These are phyloP conservation scores for Phyllosticta citriasiana DNA, from an alignment of 2,329 filamentous ascomycete genomes.

Conservation along the genomic window DNA sequence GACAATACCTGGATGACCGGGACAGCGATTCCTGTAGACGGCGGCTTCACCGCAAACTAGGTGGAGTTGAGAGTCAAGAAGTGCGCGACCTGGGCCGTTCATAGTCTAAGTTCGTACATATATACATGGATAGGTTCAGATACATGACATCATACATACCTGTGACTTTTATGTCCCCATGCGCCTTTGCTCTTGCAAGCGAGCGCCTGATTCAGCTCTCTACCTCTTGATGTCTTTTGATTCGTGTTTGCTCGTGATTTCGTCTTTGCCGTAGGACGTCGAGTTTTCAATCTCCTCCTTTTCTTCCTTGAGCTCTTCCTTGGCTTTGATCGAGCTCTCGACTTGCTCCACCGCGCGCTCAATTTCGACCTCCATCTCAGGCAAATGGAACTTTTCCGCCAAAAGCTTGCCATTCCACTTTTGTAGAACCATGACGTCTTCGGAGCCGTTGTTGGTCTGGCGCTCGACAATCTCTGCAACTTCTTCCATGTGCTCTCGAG, in stretches of 20 bases:
- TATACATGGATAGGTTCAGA: background rate
- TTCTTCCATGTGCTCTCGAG: slow-evolving; percentile 26
- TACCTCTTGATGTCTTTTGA: background rate
- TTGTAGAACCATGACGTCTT: slow-evolving; percentile 41
- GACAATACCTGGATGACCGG: slow-evolving; percentile 36
- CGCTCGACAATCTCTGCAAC: slow-evolving; percentile 29
- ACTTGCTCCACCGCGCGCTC: slow-evolving; percentile 44
- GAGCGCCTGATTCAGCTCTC: background rate
- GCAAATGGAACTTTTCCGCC: slow-evolving; percentile 37
- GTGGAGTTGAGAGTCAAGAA: background rate
- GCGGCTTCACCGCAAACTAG: slow-evolving; percentile 23
- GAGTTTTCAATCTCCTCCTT: slow-evolving; percentile 28
- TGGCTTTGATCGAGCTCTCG: slow-evolving; percentile 32
- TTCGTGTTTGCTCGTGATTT: background rate
- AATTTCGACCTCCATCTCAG: slow-evolving; percentile 45
- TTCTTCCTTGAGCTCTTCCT: slow-evolving; percentile 26
- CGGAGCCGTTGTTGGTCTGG: slow-evolving; percentile 30
- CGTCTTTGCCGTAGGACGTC: slow-evolving; percentile 13
- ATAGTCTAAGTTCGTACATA: slow-evolving; percentile 5
- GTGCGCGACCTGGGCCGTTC: background rate
- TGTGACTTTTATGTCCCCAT: background rate
- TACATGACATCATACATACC: slow-evolving; percentile 7
- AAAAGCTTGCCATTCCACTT: slow-evolving; percentile 43
- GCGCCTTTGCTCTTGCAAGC: background rate
- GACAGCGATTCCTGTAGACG: slow-evolving; percentile 31